phyloP scores from a whole-genome alignment of 805 yeast species.

The Nakazawaea populi region DNA sequence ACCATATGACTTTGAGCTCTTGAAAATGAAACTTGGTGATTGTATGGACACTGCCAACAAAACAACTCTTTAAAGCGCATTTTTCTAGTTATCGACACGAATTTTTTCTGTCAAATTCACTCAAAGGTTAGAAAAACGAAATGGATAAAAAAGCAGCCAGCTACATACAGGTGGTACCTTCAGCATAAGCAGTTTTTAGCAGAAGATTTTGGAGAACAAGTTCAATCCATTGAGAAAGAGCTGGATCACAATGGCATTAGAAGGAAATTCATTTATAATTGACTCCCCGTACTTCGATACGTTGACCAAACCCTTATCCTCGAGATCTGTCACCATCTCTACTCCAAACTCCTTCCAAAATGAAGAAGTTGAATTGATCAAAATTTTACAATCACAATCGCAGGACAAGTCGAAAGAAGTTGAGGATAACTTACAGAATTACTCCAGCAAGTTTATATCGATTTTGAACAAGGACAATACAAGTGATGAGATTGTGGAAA shows the following conservation, averaged over 20 bases:
- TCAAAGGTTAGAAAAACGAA: too few species aligned
- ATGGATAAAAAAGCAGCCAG: neutral
- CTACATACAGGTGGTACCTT: too few species aligned
- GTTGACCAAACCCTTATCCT: constrained; percentile 1
- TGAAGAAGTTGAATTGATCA: constrained; percentile 1
- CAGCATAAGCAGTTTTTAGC: too few species aligned
- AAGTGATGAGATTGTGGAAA: constrained; percentile 1
- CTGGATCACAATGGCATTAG: neutral
- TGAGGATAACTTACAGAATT: neutral
- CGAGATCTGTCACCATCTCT: neutral
- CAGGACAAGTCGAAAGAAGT: neutral
- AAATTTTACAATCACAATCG: neutral
- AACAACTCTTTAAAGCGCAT: too few species aligned
- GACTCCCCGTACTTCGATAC: constrained; percentile 6
- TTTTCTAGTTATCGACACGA: neutral
- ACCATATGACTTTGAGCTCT: too few species aligned
- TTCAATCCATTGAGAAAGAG: neutral
- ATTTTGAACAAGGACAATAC: constrained; percentile 4
- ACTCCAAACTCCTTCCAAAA: neutral
- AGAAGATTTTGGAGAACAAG: too few species aligned
- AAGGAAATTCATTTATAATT: neutral
- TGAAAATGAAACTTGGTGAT: too few species aligned
- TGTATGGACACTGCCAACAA: too few species aligned
- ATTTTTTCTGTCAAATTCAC: neutral
- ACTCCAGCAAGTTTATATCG: constrained; percentile 5